Evolutionary conservation across 108 stramenopile genomes (phyloP).

Genomic region (Aureococcus anophagefferens): DNA sequence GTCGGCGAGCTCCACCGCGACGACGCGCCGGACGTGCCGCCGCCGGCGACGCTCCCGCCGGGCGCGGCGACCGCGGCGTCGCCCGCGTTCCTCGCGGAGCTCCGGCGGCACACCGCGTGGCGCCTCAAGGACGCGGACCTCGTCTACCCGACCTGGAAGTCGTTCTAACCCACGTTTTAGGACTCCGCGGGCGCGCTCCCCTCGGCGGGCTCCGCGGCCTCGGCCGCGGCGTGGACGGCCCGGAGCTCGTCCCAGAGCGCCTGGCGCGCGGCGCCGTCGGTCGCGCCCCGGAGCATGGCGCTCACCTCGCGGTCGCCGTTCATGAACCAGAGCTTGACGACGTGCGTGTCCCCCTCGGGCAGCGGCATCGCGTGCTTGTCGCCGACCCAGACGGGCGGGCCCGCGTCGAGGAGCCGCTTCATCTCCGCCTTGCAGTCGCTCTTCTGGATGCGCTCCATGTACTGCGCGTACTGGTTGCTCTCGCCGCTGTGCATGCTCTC

Average conservation of each 20-base stretch:
- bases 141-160: neutral
- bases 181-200: too few species aligned
- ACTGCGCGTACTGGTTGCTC: slow-evolving; percentile 46
- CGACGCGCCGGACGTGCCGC: slow-evolving; percentile 12
- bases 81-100: slow-evolving; percentile 17
- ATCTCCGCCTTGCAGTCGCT: slow-evolving; percentile 72
- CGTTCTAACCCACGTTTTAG: neutral
- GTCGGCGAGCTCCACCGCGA: slow-evolving; percentile 22
- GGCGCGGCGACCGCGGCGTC: slow-evolving; percentile 6
- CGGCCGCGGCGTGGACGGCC: neutral
- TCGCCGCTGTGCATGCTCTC: slow-evolving; percentile 39
- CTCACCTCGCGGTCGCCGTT: neutral
- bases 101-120: slow-evolving; percentile 14
- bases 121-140: neutral
- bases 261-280: neutral
- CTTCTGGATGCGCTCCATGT: slow-evolving; percentile 45
- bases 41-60: neutral
- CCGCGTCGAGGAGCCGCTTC: slow-evolving; percentile 47
- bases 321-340: slow-evolving; percentile 17
- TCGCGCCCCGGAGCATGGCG: neutral
- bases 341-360: slow-evolving; percentile 51
- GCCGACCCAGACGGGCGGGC: slow-evolving; percentile 61
- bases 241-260: neutral
- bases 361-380: slow-evolving; percentile 61
- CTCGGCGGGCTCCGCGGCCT: neutral